phyloP scores from a whole-genome alignment of 2,329 filamentous ascomycete genomes.

The Plectosphaerella sp. region DNA sequence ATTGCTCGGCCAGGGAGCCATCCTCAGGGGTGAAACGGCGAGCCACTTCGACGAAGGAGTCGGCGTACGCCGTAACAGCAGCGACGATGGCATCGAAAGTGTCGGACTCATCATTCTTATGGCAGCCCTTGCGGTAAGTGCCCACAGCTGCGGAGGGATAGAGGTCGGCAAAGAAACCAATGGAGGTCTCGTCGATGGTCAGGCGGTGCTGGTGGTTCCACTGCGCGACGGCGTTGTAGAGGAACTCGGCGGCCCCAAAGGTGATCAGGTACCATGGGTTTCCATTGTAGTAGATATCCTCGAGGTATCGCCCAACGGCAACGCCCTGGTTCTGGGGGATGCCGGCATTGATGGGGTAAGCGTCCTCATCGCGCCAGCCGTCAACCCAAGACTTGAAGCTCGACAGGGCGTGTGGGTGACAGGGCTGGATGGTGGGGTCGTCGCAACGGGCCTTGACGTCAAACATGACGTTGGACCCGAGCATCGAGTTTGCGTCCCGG shows the following conservation, averaged over 20 bases:
- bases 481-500: constrained; percentile 50
- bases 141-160: constrained; percentile 40
- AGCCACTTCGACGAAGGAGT: constrained; percentile 46
- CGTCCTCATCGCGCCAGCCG: constrained; percentile 40
- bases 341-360: constrained; percentile 49
- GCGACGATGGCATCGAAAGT: constrained; percentile 36
- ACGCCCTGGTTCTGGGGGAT: constrained; percentile 38
- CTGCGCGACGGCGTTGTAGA: constrained; percentile 53
- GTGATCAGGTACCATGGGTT: constrained; percentile 58
- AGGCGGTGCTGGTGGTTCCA: constrained; percentile 43
- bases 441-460: constrained; percentile 46
- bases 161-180: constrained; percentile 52
- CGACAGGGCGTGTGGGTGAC: constrained; percentile 42
- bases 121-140: constrained; percentile 33
- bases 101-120: constrained; percentile 16
- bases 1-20: constrained; percentile 45
- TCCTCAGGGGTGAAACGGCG: constrained; percentile 41
- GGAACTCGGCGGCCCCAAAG: constrained; percentile 51
- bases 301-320: constrained; percentile 39
- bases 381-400: constrained; percentile 54
- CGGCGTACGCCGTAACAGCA: constrained; percentile 47
- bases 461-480: constrained; percentile 42
- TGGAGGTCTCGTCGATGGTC: constrained; percentile 43
- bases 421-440: constrained; percentile 52
- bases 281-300: constrained; percentile 50